These are phyloP conservation scores for Candida pseudoviswanathii DNA, from an alignment of 1,139 yeast species.

Conservation along the genomic window DNA sequence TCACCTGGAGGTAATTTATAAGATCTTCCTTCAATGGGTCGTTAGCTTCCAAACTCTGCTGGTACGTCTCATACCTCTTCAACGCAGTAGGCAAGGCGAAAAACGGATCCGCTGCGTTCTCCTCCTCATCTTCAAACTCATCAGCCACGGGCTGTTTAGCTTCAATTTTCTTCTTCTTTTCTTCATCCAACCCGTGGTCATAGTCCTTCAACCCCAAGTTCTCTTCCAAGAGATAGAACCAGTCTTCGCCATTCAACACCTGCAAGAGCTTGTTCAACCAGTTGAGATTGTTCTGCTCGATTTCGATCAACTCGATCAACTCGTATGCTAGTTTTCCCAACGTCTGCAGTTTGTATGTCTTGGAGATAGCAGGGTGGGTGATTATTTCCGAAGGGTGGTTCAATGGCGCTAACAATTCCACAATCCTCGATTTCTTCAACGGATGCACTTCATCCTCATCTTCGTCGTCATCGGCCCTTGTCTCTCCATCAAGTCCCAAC, in stretches of 20 bases:
- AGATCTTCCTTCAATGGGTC: constrained; percentile 44
- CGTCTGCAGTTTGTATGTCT: constrained; percentile 58
- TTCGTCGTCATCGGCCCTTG: constrained; percentile 30
- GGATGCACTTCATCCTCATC: constrained; percentile 35
- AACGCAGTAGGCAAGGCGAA: constrained; percentile 41
- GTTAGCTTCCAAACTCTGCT: constrained; percentile 27
- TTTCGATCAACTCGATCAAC: constrained; percentile 73
- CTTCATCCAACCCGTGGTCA: constrained; percentile 60
- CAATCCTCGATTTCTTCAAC: constrained; percentile 38
- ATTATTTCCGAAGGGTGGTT: constrained; percentile 80
- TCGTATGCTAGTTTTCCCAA: constrained; percentile 63
- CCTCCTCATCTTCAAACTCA: constrained; percentile 40
- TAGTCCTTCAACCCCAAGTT: constrained; percentile 67
- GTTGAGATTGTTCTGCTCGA: constrained; percentile 75
- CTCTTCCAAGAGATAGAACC: constrained; percentile 63
- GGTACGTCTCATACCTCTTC: constrained; percentile 38
- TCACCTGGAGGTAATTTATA: constrained; percentile 47
- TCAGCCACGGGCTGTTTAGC: constrained; percentile 37
- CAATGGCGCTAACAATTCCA: constrained; percentile 73
- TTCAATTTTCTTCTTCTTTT: constrained; percentile 14
- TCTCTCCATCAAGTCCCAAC: constrained; percentile 20
- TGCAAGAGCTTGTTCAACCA: constrained; percentile 72
- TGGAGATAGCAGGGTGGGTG: constrained; percentile 67
- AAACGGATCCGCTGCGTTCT: constrained; percentile 37
- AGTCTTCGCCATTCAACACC: constrained; percentile 84